Evolutionary conservation across 306 rosid species (phyloP), one percentile per base, ranked within the genome.

Genomic region (Morella rubra): DNA sequence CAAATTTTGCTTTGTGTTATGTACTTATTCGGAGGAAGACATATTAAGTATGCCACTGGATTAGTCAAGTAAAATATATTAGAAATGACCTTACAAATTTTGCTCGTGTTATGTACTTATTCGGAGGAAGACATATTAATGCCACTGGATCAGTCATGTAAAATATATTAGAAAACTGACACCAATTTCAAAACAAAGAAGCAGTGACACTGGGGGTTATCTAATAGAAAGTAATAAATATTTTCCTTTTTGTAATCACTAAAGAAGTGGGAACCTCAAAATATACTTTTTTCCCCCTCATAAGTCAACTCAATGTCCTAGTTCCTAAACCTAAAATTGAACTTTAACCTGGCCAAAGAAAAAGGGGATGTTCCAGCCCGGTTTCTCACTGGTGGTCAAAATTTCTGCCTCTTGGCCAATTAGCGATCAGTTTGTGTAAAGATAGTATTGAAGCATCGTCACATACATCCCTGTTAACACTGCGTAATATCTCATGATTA

Each of bases 331-430:
- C 40, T 51, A 7, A 73, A 56, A 42, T 73, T 22, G 47, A 5
- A 15, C 44, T 55, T 69, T 46, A 53, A 68, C 69, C 58, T 20
- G 15, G 55, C 55, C 56, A 19, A 67, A 65, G n/a, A 46, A 37
- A 22, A 52, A 68, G 11, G 5, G 13, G 60, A 24, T 58, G 65
- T 32, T 22, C 41, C 8, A 22, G 65, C 65, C 11, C 10, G 65
- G 65, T 14, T 58, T 58, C 65, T 22, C 22, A 58, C 15, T 11
- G 9, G 10, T 58, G 9, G 50, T 46, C 15, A 15, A 41, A 24
- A 14, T 71, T 18, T 44, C 37, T 15, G 22, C 42, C 14, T 7
- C 45, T 71, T 47, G 50, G 58, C 40, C 59, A 54, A 11, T 55
- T 10, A 69, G 44, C 55, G 55, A 69, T 27, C 69, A 52, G 32